Conservation (phyloP, 1,284 basidiomycete genomes). For the Heterobasidion occidentale region DNA sequence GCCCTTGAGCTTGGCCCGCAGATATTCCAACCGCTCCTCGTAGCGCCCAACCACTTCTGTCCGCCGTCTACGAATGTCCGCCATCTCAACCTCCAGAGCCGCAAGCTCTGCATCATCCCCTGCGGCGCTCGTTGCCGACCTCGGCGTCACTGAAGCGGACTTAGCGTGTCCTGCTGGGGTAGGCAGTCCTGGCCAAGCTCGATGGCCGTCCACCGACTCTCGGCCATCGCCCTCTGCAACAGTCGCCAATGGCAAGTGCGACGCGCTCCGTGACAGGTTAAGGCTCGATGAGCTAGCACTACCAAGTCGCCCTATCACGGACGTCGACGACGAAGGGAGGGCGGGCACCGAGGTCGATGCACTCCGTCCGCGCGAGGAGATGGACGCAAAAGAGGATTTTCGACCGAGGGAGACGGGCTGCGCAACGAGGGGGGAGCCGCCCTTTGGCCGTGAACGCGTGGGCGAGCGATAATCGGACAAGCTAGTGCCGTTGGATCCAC, state of each 20-base stretch:
- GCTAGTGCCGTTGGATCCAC: slow-evolving; percentile 37
- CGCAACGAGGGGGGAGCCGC: slow-evolving; percentile 16
- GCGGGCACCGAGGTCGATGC: slow-evolving; percentile 10
- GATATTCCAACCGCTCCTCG: slow-evolving; percentile 57
- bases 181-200: slow-evolving; percentile 3
- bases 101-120: slow-evolving; percentile 23
- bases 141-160: not conserved
- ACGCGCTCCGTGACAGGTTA: slow-evolving; percentile 35
- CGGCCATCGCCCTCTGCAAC: slow-evolving; percentile 38
- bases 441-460: slow-evolving; percentile 23
- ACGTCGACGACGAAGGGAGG: slow-evolving; percentile 10
- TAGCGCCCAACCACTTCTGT: slow-evolving; percentile 60
- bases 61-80: slow-evolving; percentile 52
- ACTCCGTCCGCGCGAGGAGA: slow-evolving; percentile 32
- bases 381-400: slow-evolving; percentile 42
- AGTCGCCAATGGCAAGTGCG: slow-evolving; percentile 40
- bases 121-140: slow-evolving; percentile 2
- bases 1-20: slow-evolving; percentile 63
- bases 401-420: slow-evolving; percentile 24
- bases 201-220: slow-evolving; percentile 7
- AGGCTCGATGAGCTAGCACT: slow-evolving; percentile 38
- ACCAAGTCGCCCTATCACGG: slow-evolving; percentile 17
- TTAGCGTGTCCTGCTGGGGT: not conserved
- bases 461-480: slow-evolving; percentile 29
- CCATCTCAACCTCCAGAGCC: slow-evolving; percentile 42